Evolutionary conservation across 106 monocot genomes (phyloP).

Genomic region (Dendrobium nobile): DNA sequence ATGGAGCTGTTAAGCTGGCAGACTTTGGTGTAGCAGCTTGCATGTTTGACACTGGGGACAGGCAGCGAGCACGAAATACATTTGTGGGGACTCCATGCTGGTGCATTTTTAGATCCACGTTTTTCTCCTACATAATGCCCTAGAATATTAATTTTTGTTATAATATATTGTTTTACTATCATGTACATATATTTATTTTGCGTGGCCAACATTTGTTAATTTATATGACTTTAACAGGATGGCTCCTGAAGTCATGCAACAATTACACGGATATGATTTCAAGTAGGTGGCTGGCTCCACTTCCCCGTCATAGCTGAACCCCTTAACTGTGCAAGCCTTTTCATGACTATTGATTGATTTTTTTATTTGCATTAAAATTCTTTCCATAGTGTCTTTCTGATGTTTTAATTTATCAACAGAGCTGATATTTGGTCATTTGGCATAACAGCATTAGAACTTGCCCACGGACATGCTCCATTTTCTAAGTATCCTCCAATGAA

Average conservation of each 20-base stretch:
- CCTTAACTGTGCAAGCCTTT: background rate
- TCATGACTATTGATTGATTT: background rate
- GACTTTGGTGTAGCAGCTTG: constrained; percentile 96
- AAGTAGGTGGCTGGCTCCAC: constrained; percentile 48
- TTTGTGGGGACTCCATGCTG: constrained; percentile 99
- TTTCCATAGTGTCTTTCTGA: constrained; percentile 1
- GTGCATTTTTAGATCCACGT: constrained; percentile 21
- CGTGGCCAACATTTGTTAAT: background rate
- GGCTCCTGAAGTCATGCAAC: constrained; percentile 99
- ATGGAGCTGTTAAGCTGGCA: constrained; percentile 85
- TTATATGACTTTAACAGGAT: constrained; percentile 47
- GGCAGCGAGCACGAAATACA: constrained; percentile 83
- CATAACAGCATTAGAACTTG: constrained; percentile 89
- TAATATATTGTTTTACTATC: background rate
- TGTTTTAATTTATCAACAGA: constrained; percentile 32
- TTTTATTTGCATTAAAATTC: background rate
- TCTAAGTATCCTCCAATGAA: constrained; percentile 98
- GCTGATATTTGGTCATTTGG: constrained; percentile 99
- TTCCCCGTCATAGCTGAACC: background rate
- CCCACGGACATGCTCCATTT: constrained; percentile 98
- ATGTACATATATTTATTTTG: background rate
- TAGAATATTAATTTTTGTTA: constrained; percentile 4
- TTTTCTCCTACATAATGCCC: background rate
- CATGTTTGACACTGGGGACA: constrained; percentile 94
- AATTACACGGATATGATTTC: constrained; percentile 93